These are phyloP conservation scores for Tricholoma terreum DNA, from an alignment of 768 basidiomycete species.

Conservation along the genomic window DNA sequence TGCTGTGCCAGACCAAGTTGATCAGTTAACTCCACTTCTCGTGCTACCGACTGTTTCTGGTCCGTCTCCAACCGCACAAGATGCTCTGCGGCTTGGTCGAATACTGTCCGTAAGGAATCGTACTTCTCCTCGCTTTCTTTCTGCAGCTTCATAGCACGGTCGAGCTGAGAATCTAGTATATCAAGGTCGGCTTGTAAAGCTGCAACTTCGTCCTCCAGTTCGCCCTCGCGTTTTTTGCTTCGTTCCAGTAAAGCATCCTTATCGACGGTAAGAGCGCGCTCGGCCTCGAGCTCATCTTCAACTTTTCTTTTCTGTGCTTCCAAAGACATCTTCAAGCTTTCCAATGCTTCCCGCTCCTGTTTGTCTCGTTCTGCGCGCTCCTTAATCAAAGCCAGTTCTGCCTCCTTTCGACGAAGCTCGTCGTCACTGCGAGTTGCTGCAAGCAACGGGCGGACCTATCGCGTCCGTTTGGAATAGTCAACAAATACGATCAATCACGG, in stretches of 20 bases:
- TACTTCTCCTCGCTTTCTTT: slow-evolving; percentile 81
- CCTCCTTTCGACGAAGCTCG: slow-evolving; percentile 83
- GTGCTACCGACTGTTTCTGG: slow-evolving; percentile 59
- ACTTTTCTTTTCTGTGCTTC: slow-evolving; percentile 83
- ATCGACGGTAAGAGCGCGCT: slow-evolving; percentile 74
- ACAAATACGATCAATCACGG: not conserved
- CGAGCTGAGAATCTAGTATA: slow-evolving; percentile 80
- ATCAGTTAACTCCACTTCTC: slow-evolving; percentile 62
- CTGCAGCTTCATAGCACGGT: slow-evolving; percentile 71
- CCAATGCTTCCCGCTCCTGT: slow-evolving; percentile 73
- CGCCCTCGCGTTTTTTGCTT: slow-evolving; percentile 79
- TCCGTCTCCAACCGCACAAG: slow-evolving; percentile 78
- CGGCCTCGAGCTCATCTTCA: slow-evolving; percentile 78
- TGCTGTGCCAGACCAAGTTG: slow-evolving; percentile 56
- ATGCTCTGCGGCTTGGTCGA: slow-evolving; percentile 84
- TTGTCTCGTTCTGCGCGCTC: slow-evolving; percentile 88
- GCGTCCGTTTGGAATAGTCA: slow-evolving; percentile 4
- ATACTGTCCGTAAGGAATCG: slow-evolving; percentile 63
- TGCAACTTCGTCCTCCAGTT: slow-evolving; percentile 81
- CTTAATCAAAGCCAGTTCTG: slow-evolving; percentile 74
- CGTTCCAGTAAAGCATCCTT: slow-evolving; percentile 81
- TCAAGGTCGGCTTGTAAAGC: slow-evolving; percentile 83
- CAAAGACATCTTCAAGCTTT: slow-evolving; percentile 76
- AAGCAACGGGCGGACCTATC: slow-evolving; percentile 83
- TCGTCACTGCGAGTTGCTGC: slow-evolving; percentile 92